phyloP scores from a whole-genome alignment of 108 stramenopile species.

The Pseudonitzschia pungens region DNA sequence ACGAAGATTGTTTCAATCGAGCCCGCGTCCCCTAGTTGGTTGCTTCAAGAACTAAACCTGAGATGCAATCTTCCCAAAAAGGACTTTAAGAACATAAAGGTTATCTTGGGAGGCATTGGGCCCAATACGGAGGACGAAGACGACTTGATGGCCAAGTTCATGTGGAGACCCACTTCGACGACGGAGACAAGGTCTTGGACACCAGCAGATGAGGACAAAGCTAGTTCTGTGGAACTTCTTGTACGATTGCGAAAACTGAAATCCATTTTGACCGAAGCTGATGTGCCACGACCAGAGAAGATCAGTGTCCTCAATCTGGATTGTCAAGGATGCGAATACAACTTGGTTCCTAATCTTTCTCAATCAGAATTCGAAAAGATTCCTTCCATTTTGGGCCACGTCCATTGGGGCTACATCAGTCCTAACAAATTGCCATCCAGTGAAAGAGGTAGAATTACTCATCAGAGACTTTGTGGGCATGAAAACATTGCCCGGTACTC shows the following conservation, averaged over 20 bases:
- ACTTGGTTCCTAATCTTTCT: conserved; percentile 67
- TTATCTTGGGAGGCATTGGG: conserved; percentile 63
- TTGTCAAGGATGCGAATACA: conserved; percentile 83
- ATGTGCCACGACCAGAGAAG: conserved; percentile 39
- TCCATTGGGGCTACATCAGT: conserved; percentile 83
- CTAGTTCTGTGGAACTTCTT: conserved; percentile 55
- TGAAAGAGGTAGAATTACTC: conserved; percentile 52
- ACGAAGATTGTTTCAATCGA: conserved; percentile 74
- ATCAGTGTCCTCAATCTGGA: conserved; percentile 78
- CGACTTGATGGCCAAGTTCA: conserved; percentile 68
- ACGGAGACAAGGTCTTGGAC: conserved; percentile 74
- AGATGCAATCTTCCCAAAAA: conserved; percentile 63
- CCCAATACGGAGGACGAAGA: conserved; percentile 64
- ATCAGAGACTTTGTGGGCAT: conserved; percentile 71
- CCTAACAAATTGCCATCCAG: conserved; percentile 59
- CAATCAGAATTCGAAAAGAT: conserved; percentile 68
- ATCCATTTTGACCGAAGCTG: conserved; percentile 68
- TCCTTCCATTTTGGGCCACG: conserved; percentile 58
- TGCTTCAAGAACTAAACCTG: conserved; percentile 73
- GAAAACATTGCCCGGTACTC: conserved; percentile 69
- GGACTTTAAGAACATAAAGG: conserved; percentile 48
- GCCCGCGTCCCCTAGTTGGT: conserved; percentile 77
- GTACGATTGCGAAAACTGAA: conserved; percentile 61
- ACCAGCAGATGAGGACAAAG: conserved; percentile 42
- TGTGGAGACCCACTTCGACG: conserved; percentile 68